Conservation (phyloP, 345 rosid species). For the Boechera divaricarpa region DNA sequence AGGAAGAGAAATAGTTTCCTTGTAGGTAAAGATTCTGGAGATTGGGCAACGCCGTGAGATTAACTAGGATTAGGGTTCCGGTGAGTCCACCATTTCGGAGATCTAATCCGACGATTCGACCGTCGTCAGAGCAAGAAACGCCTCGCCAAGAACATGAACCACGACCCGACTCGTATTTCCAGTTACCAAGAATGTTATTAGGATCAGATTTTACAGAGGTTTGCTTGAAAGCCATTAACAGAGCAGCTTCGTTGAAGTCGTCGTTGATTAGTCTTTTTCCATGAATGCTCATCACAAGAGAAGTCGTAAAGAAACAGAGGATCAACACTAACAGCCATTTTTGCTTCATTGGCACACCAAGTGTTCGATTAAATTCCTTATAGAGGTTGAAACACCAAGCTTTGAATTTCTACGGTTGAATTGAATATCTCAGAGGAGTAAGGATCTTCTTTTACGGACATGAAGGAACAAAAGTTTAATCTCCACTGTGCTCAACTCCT, state of each 20-base stretch:
- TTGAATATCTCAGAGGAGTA: conserved; percentile 1
- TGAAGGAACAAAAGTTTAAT: conserved; percentile 1
- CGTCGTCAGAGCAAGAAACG: conserved; percentile 61
- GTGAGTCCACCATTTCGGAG: conserved; percentile 59
- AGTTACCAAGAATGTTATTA: conserved; percentile 51
- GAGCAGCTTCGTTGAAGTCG: conserved; percentile 44
- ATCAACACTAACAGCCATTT: conserved; percentile 26
- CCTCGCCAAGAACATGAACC: conserved; percentile 75
- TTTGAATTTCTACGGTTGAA: neutral
- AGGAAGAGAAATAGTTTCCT: conserved; percentile 61
- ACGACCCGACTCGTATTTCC: conserved; percentile 53
- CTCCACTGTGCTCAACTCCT: neutral
- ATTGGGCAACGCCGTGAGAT: conserved; percentile 60
- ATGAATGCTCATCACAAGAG: conserved; percentile 1
- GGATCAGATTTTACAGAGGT: conserved; percentile 71
- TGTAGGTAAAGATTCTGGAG: conserved; percentile 58
- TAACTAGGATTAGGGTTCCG: conserved; percentile 59
- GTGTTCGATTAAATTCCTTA: conserved; percentile 15
- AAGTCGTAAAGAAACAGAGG: conserved; percentile 19
- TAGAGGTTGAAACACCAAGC: conserved; percentile 9
- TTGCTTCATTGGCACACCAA: conserved; percentile 37
- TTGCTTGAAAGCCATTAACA: conserved; percentile 67
- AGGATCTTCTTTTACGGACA: conserved; percentile 18
- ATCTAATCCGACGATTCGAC: conserved; percentile 56
- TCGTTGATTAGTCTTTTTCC: conserved; percentile 24